These are phyloP conservation scores for thale cress (Arabidopsis thaliana) DNA, from an alignment of 345 rosid genomes.

Conservation along the genomic window TAIR10.1 NC_003076.8:17217501-17218000, in stretches of 20 bases:
- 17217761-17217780: slow-evolving; percentile 53
- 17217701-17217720: slow-evolving; percentile 56
- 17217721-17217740: slow-evolving; percentile 52
- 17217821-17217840: slow-evolving; percentile 56
- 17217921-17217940: slow-evolving; percentile 44
- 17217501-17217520: slow-evolving; percentile 5
- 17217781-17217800: slow-evolving; percentile 50
- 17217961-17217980: slow-evolving; percentile 43
- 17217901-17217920: slow-evolving; percentile 55
- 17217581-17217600: slow-evolving; percentile 62
- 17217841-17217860: slow-evolving; percentile 64
- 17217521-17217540: slow-evolving; percentile 3
- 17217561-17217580: slow-evolving; percentile 83
- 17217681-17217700: slow-evolving; percentile 61
- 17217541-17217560: slow-evolving; percentile 75
- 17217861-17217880: slow-evolving; percentile 57
- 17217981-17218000: slow-evolving; percentile 49
- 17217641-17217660: slow-evolving; percentile 54
- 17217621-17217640: slow-evolving; percentile 69
- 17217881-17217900: slow-evolving; percentile 55
- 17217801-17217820: slow-evolving; percentile 73
- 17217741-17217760: slow-evolving; percentile 40
- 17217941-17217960: slow-evolving; percentile 50
- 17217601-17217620: slow-evolving; percentile 64
- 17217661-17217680: slow-evolving; percentile 51